Evolutionary conservation across 2,329 filamentous ascomycete species (phyloP).

Genomic region (Nakataea oryzae): DNA sequence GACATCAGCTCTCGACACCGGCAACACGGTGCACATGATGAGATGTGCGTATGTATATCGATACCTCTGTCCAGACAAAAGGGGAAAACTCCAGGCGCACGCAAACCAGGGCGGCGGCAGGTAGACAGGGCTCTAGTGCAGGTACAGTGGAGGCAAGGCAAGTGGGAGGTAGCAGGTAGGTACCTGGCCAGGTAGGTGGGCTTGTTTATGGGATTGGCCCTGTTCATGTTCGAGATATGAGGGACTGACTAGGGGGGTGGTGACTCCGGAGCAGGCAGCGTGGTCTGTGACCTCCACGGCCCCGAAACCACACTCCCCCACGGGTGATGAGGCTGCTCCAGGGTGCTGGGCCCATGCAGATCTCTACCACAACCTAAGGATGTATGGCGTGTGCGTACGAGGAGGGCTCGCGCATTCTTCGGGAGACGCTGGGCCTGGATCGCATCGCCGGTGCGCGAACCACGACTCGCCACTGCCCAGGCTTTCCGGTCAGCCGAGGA

Average conservation of each 20-base stretch:
- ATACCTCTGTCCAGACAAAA: neutral
- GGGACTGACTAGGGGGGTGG: neutral
- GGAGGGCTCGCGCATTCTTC: neutral
- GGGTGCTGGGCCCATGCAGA: neutral
- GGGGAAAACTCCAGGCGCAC: neutral
- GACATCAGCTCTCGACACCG: neutral
- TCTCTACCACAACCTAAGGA: too few relatives aligned
- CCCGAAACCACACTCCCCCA: neutral
- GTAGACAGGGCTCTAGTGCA: neutral
- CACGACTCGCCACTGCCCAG: neutral
- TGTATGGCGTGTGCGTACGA: neutral
- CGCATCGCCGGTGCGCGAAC: neutral
- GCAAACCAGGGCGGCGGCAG: neutral
- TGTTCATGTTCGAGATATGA: neutral
- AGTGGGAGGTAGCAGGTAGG: neutral
- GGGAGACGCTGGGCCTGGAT: neutral
- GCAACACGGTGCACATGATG: neutral
- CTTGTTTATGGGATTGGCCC: neutral
- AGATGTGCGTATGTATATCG: neutral
- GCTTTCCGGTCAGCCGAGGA: neutral
- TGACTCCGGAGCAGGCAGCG: too few relatives aligned
- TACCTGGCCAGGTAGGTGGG: too few relatives aligned
- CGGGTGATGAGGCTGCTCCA: neutral
- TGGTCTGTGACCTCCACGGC: neutral
- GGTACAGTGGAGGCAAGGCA: neutral